Evolutionary conservation across 2,329 filamentous ascomycete species (phyloP).

Genomic region (Sarocladiaceae sp.): DNA sequence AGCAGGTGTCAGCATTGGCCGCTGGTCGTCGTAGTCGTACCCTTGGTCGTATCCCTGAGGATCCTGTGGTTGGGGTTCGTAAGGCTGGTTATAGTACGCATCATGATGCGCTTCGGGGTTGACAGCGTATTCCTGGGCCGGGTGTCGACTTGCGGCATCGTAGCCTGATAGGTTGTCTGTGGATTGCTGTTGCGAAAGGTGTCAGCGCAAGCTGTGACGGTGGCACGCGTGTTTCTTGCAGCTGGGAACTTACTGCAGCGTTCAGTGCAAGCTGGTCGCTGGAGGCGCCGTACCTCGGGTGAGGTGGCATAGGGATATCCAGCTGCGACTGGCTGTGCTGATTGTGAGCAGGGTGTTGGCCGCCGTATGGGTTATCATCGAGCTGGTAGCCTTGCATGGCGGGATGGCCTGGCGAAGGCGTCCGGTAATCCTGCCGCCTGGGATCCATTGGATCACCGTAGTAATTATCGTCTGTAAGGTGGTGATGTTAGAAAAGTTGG

Average conservation of each 20-base stretch:
- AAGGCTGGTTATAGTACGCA: conserved; percentile 77
- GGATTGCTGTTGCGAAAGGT: conserved; percentile 36
- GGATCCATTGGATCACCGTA: conserved; percentile 53
- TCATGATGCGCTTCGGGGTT: conserved; percentile 84
- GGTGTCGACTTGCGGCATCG: conserved; percentile 34
- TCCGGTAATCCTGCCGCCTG: conserved; percentile 45
- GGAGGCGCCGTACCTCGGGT: conserved; percentile 31
- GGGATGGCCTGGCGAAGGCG: conserved; percentile 72
- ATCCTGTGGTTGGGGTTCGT: conserved; percentile 58
- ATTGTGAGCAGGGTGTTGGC: neutral
- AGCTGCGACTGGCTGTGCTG: conserved; percentile 20
- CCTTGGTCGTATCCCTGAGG: conserved; percentile 53
- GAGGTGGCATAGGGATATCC: conserved; percentile 21
- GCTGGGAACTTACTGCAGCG: conserved; percentile 62
- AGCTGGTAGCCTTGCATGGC: conserved; percentile 72
- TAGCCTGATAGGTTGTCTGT: conserved; percentile 44
- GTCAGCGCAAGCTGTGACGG: neutral
- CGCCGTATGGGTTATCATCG: conserved; percentile 66
- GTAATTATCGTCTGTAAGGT: conserved; percentile 48
- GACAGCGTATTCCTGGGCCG: conserved; percentile 63
- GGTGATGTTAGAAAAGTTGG: conserved; percentile 17
- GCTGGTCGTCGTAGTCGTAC: conserved; percentile 64
- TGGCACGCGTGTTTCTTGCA: neutral
- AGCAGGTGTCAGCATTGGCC: conserved; percentile 68
- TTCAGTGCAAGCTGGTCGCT: conserved; percentile 77